Evolutionary conservation across 225 moss, liverwort and hornwort species (phyloP).

Genomic region (Asterella californica): DNA sequence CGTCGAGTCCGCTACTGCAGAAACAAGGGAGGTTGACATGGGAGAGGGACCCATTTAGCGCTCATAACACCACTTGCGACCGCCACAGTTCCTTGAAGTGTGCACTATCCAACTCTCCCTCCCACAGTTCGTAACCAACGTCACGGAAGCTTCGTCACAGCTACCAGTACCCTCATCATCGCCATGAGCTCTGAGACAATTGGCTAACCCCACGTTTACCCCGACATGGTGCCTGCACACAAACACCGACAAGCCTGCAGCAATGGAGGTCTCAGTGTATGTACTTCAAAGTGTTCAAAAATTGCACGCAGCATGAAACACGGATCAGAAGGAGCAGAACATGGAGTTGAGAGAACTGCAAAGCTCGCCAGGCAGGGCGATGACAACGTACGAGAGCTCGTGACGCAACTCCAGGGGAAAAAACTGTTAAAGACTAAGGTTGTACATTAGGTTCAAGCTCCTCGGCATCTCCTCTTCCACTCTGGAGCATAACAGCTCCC

Average conservation of each 20-base stretch:
- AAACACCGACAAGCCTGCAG: background rate
- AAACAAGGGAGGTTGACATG: background rate
- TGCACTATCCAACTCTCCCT: background rate
- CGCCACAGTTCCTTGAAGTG: background rate
- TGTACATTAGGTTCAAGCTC: background rate
- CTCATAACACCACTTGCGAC: background rate
- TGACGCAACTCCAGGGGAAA: background rate
- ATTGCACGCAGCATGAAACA: background rate
- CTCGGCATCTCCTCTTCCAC: background rate
- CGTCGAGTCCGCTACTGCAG: background rate
- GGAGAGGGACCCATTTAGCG: background rate
- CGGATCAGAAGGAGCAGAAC: background rate
- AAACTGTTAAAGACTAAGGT: background rate
- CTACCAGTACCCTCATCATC: background rate
- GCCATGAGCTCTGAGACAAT: conserved; percentile 3
- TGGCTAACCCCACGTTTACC: background rate
- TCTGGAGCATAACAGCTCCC: conserved; percentile 2
- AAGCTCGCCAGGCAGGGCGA: too few species aligned
- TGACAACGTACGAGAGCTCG: background rate
- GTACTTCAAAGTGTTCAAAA: background rate
- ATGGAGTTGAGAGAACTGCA: background rate
- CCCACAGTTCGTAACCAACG: background rate
- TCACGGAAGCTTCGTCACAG: background rate
- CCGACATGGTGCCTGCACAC: background rate
- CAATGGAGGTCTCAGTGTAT: background rate